phyloP scores from a whole-genome alignment of 1,139 yeast genomes.

The Pichia sp. region DNA sequence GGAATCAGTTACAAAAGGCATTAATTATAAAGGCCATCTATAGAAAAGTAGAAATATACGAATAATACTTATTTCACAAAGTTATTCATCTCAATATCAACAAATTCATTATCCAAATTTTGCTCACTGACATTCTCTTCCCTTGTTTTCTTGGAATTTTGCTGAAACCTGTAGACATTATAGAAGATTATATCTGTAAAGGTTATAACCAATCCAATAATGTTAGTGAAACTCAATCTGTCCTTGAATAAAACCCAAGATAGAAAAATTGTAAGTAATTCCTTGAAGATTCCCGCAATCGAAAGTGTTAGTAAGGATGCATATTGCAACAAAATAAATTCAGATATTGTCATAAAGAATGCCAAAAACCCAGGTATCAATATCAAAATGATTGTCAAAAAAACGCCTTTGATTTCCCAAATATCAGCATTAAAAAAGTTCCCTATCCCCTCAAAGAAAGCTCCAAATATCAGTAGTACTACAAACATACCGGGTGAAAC shows the following conservation, averaged over 20 bases:
- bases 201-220: constrained; percentile 72
- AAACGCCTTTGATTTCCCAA: constrained; percentile 53
- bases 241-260: constrained; percentile 75
- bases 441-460: constrained; percentile 55
- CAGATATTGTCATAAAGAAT: constrained; percentile 84
- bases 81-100: constrained; percentile 13
- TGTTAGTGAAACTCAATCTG: constrained; percentile 53
- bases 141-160: constrained; percentile 13
- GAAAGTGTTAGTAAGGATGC: constrained; percentile 83
- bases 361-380: constrained; percentile 81
- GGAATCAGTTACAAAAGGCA: too few species aligned
- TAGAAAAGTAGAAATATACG: too few species aligned
- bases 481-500: constrained; percentile 79
- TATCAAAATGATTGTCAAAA: constrained; percentile 48
- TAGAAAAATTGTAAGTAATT: constrained; percentile 68
- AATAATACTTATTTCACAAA: neutral
- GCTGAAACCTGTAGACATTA: constrained; percentile 51
- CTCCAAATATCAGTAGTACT: constrained; percentile 51
- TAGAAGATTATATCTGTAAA: constrained; percentile 74
- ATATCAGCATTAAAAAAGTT: constrained; percentile 45
- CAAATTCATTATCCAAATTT: constrained; percentile 12
- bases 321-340: constrained; percentile 71
- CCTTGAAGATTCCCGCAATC: constrained; percentile 90
- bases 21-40: too few species aligned
- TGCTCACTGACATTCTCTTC: neutral